Conservation (phyloP, 352 stramenopile genomes). For the Phytophthora agathidicida region DNA sequence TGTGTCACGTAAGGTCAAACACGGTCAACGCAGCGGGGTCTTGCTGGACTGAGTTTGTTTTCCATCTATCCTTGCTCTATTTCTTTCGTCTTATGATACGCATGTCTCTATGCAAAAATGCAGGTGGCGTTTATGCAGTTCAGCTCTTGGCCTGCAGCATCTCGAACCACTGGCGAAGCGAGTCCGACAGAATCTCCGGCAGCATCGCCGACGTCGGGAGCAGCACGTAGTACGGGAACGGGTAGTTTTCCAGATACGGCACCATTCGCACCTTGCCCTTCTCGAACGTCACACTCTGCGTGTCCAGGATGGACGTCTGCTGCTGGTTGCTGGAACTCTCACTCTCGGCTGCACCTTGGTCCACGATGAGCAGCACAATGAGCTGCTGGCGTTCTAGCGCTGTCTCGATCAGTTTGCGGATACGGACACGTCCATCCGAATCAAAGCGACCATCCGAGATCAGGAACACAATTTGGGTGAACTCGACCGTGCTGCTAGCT, state of each 20-base stretch:
- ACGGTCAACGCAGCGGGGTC: too few species aligned
- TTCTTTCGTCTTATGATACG: too few species aligned
- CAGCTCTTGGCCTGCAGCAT: conserved; percentile 89
- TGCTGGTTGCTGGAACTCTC: conserved; percentile 35
- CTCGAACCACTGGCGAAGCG: conserved; percentile 99
- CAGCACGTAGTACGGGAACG: conserved; percentile 99
- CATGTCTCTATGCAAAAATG: too few species aligned
- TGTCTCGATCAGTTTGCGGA: conserved; percentile 96
- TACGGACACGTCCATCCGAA: conserved; percentile 93
- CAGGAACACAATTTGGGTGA: conserved; percentile 98
- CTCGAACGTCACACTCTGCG: conserved; percentile 97
- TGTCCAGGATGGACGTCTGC: conserved; percentile 97
- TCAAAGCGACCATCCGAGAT: conserved; percentile 99
- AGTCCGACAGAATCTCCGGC: conserved; percentile 99
- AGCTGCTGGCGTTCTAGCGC: conserved; percentile 98
- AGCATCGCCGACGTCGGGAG: conserved; percentile 95
- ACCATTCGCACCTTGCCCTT: conserved; percentile 97
- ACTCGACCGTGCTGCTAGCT: conserved; percentile 72
- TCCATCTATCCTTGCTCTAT: too few species aligned
- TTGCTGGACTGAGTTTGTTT: too few species aligned
- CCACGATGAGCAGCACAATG: conserved; percentile 98
- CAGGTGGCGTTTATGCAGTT: conserved; percentile 12
- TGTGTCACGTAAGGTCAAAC: too few species aligned
- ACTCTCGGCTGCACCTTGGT: conserved; percentile 67
- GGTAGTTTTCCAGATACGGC: conserved; percentile 99